Evolutionary conservation across 2,329 filamentous ascomycete genomes (phyloP), one percentile per base, ranked within the genome.

Genomic region (Acrocalymma vagum): DNA sequence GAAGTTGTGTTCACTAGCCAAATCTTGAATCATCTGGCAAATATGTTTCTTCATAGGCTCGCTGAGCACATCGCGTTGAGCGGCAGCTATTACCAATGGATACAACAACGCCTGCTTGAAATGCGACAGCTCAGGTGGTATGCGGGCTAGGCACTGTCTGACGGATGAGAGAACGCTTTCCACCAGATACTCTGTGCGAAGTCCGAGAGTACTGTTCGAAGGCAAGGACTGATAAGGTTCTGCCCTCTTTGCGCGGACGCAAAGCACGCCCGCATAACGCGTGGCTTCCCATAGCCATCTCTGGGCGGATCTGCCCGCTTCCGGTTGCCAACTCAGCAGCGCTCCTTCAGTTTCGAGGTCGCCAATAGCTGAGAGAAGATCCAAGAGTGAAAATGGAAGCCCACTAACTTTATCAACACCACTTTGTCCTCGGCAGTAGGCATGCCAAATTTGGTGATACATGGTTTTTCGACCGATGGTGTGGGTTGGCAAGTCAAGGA

Each of bases 311-410:
- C 10, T 13, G 6, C 36, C 36, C 14, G 18, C 8, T 11, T 18
- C 18, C 11, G 24, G 20, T 11, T 16, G 11, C 36, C 36, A 39
- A 9, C 11, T 8, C 13, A 39, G 16, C 13, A 39, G 10, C 11
- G 27, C 21, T 17, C 13, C 15, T 21, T 24, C 29, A 10, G 18
- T 20, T 13, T 18, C 25, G 10, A 9, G 25, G 10, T 5, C 8
- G 24, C 17, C 13, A 9, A 37, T 10, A n/a, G 13, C n/a, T 10
- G 39, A 29, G 10, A 42, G 24, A 5, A 42, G 27, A 16, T 42
- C 39, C 13, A 42, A n/a, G 17, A 42, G 32, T 10, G 39, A 42
- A 28, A 15, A 42, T 20, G 39, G 39, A 10, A 42, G 25, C 6
- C 39, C 39, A 16, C 31, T 29, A 10, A 26, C 15, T n/a, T 11